Evolutionary conservation across 345 rosid genomes (phyloP), one percentile per base, ranked within the genome.

Genomic region (Brassica carinata): DNA sequence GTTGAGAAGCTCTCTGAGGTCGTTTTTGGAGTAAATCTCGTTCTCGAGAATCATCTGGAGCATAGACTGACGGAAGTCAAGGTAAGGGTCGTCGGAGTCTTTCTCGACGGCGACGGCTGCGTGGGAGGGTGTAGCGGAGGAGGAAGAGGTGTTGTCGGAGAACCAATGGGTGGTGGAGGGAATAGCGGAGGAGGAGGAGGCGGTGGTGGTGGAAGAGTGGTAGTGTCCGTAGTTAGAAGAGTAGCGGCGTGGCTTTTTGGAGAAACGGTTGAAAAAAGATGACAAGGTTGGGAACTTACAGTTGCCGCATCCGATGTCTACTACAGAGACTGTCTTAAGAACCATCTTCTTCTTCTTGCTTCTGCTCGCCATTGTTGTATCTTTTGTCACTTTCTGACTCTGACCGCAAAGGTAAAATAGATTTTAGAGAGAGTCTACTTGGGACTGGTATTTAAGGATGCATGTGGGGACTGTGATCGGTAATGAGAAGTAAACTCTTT

Each of bases 1-100:
- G 81, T 90, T 85, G 14, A 93, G 86, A 53, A 96, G 93, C 86
- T 93, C 94, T 74, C 84, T 85, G 1, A 93, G 85, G 38, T 93
- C 99, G 5, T 93, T 94, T 79, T 87, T 91, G 0, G 94, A 86
- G 84, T 96, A 93, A 64, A 93, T 90, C 83, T 91, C 88, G 64
- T 93, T 93, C 84, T 91, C 94, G 79, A 96, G 72, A 74, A 96
- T 92, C 99, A 93, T 96, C 68, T 96, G 98, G 74, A 96, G 87
- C 98, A 96, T 96, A 1, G 99, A 96, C 30, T 89, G 90, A 34
- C 96, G 77, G 86, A 96, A 96, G 73, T 96, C 99, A 57, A 90
- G 66, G 71, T 90, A 93, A 15, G 99, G 99, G 81, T 96, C 99
- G 13, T 90, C 91, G 14, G 98, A 96, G 27, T 96, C 98, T 74